These are phyloP conservation scores for Nectriaceae sp. DNA, from an alignment of 2,329 filamentous ascomycete species.

Conservation along the genomic window DNA sequence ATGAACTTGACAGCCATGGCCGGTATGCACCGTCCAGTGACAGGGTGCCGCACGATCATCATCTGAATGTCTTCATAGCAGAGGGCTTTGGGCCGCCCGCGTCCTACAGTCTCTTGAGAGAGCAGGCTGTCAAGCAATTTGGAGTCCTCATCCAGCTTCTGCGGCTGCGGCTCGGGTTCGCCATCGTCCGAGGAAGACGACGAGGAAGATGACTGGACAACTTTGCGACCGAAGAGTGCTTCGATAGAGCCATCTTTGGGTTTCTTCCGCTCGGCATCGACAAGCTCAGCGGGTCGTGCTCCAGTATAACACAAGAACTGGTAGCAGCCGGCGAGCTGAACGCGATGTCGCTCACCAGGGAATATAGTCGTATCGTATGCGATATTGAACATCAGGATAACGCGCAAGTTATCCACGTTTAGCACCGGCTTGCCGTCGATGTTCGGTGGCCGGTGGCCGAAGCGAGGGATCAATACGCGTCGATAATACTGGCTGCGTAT, in stretches of 20 bases:
- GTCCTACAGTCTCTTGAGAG: slow-evolving; percentile 19
- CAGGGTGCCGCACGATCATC: slow-evolving; percentile 29
- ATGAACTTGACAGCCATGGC: slow-evolving; percentile 34
- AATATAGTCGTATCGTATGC: slow-evolving; percentile 29
- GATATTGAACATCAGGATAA: slow-evolving; percentile 33
- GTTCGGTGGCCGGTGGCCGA: slow-evolving; percentile 23
- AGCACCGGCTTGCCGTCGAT: slow-evolving; percentile 27
- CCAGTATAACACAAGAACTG: slow-evolving; percentile 30
- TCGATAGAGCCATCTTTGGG: slow-evolving; percentile 27
- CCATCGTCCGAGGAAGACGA: slow-evolving; percentile 8
- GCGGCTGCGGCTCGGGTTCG: slow-evolving; percentile 8
- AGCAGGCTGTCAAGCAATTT: slow-evolving; percentile 24
- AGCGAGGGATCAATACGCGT: slow-evolving; percentile 22
- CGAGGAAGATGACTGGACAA: no score
- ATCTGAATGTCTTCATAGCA: slow-evolving; percentile 34
- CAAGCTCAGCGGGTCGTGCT: slow-evolving; percentile 28
- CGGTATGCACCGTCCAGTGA: slow-evolving; percentile 18
- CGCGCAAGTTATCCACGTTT: slow-evolving; percentile 18
- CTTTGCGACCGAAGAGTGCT: slow-evolving; percentile 28
- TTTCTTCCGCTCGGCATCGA: slow-evolving; percentile 29
- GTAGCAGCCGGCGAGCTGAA: slow-evolving; percentile 29
- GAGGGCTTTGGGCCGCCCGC: slow-evolving; percentile 28
- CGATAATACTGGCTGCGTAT: slow-evolving; percentile 23
- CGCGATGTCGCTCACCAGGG: slow-evolving; percentile 20
- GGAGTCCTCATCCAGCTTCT: slow-evolving; percentile 20